Percentiles rank a stretch among this genome's conserved stretches.
Conservation (phyloP, 208 protist genomes). For the Leishmania gerbilli region DNA sequence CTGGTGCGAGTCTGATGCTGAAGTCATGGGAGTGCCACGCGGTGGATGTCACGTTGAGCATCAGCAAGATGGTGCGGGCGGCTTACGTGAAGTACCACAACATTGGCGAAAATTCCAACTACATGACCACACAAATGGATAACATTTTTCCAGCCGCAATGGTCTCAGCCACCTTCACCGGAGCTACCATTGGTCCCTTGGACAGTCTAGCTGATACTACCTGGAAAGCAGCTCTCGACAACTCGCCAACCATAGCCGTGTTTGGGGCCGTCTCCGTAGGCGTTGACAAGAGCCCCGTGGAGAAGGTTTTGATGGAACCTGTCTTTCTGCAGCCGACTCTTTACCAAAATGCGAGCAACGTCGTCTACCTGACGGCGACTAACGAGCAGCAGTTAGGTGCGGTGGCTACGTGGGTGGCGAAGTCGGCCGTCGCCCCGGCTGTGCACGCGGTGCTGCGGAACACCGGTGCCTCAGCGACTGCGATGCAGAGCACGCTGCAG, state of each 20-base stretch:
- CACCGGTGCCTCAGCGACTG: not conserved
- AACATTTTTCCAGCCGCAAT: not conserved
- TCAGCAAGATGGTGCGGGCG: slow-evolving; percentile 10
- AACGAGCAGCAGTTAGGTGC: slow-evolving; percentile 31
- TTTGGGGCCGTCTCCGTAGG: not conserved
- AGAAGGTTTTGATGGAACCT: slow-evolving; percentile 13
- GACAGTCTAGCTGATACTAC: not conserved
- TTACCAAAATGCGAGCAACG: slow-evolving; percentile 23
- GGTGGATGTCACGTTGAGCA: slow-evolving; percentile 13
- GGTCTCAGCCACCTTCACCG: not conserved
- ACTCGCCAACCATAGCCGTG: not conserved
- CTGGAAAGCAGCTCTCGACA: not conserved
- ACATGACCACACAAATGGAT: slow-evolving; percentile 12
- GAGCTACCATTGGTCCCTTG: not conserved
- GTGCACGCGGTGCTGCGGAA: slow-evolving; percentile 1
- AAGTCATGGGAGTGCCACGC: slow-evolving; percentile 19
- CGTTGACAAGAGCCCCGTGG: not conserved
- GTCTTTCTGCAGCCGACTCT: slow-evolving; percentile 17
- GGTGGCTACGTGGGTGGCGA: slow-evolving; percentile 13
- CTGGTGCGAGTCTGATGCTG: slow-evolving; percentile 12
- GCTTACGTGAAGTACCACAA: slow-evolving; percentile 2
- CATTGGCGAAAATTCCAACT: not conserved
- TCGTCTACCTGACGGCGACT: slow-evolving; percentile 31
- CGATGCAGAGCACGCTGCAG: not conserved
- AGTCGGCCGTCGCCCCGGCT: not conserved